phyloP scores from a whole-genome alignment of 306 rosid species.

The Quercus cerris region DNA sequence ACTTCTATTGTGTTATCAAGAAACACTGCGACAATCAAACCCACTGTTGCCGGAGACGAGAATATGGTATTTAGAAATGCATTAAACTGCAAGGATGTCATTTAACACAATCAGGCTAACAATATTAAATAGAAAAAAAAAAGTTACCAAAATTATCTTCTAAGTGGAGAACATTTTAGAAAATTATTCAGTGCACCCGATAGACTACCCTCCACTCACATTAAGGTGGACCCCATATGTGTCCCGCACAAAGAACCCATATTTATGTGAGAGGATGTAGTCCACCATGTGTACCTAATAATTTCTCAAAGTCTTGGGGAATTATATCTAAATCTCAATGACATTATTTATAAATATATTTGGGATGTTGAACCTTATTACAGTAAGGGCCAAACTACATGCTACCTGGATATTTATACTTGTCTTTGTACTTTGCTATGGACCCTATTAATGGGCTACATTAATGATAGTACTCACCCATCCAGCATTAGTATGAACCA shows the following conservation, averaged over 20 bases:
- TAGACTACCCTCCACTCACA: too few relatives aligned
- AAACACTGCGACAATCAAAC: slow-evolving; percentile 82
- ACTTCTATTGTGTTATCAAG: slow-evolving; percentile 93
- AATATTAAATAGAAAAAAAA: background rate
- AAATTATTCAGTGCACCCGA: too few relatives aligned
- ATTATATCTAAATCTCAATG: too few relatives aligned
- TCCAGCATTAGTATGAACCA: slow-evolving; percentile 78
- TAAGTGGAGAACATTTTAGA: too few relatives aligned
- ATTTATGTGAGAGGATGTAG: too few relatives aligned
- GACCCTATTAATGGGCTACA: background rate
- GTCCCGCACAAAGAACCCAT: too few relatives aligned
- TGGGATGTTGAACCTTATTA: too few relatives aligned
- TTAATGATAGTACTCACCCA: slow-evolving; percentile 56
- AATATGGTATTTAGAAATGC: slow-evolving; percentile 85
- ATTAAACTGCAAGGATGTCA: slow-evolving; percentile 65
- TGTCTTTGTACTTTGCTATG: background rate
- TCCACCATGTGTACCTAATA: too few relatives aligned
- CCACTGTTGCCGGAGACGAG: slow-evolving; percentile 79
- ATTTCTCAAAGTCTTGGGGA: too few relatives aligned
- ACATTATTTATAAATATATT: background rate
- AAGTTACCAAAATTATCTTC: background rate
- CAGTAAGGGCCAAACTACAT: background rate
- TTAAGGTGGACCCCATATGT: too few relatives aligned
- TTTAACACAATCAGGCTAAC: background rate
- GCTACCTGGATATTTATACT: background rate